phyloP scores from a whole-genome alignment of 2,329 filamentous ascomycete genomes.

The Neofusicoccum sp. region DNA sequence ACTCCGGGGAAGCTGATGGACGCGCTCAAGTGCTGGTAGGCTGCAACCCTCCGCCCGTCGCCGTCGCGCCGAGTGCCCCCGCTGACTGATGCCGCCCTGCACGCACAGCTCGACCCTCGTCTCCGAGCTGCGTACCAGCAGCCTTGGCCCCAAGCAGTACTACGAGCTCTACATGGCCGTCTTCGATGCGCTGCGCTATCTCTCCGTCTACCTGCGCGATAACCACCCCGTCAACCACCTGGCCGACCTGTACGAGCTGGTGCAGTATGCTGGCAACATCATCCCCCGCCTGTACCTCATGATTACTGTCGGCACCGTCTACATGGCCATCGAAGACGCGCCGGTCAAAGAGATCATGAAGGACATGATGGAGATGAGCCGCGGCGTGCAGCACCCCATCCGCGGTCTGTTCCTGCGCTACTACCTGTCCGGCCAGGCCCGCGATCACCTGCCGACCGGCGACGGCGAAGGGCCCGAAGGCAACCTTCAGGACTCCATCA shows the following conservation, averaged over 20 bases:
- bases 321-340: conserved; percentile 98
- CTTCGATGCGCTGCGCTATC: conserved; percentile 94
- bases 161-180: conserved; percentile 99
- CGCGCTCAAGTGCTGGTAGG: conserved; percentile 96
- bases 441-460: conserved; percentile 82
- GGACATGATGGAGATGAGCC: conserved; percentile 99
- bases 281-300: conserved; percentile 95
- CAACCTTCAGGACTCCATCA: conserved; percentile 95
- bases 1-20: conserved; percentile 99
- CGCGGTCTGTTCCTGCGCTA: conserved; percentile 94
- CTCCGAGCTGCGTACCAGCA: conserved; percentile 96
- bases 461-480: conserved; percentile 90
- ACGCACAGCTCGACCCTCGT: conserved; percentile 84
- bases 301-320: conserved; percentile 98
- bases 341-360: conserved; percentile 99
- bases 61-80: not conserved
- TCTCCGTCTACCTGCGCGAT: conserved; percentile 94
- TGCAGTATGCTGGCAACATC: conserved; percentile 98
- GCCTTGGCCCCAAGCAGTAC: conserved; percentile 97
- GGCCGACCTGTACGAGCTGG: conserved; percentile 95
- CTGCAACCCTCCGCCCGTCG: not conserved
- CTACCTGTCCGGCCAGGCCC: conserved; percentile 91
- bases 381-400: conserved; percentile 95
- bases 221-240: conserved; percentile 98
- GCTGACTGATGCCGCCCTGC: conserved; percentile 21